A percentile compares a stretch with the other conserved stretches of the same genome.
phyloP scores from a whole-genome alignment of 2,329 filamentous ascomycete genomes.

The Pezicula carpinea region DNA sequence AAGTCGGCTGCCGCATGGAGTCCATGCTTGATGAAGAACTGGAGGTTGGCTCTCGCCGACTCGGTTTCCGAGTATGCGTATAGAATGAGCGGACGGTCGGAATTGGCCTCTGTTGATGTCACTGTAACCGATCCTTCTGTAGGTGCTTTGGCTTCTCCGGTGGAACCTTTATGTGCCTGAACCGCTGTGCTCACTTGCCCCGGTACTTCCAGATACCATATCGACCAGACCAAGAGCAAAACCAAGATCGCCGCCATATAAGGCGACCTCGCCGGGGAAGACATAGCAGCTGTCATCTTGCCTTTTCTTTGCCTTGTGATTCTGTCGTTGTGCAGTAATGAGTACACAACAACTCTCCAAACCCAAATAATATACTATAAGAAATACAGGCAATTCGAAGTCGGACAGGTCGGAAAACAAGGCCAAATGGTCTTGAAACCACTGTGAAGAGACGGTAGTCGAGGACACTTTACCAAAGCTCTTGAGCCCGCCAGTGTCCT shows the following conservation, averaged over 20 bases:
- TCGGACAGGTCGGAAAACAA: neutral
- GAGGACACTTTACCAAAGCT: neutral
- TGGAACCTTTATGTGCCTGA: neutral
- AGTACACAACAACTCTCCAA: too few relatives aligned
- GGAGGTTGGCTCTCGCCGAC: conserved; percentile 19
- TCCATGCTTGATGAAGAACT: conserved; percentile 25
- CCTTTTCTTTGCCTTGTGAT: neutral
- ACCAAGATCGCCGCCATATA: conserved; percentile 2
- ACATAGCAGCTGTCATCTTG: conserved; percentile 2
- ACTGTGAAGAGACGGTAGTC: neutral
- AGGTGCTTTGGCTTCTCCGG: neutral
- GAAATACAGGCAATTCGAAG: neutral
- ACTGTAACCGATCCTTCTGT: conserved; percentile 1
- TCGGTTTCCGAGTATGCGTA: conserved; percentile 25
- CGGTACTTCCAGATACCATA: conserved; percentile 4
- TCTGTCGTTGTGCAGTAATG: too few relatives aligned
- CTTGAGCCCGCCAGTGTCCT: neutral
- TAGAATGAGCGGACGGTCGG: conserved; percentile 19
- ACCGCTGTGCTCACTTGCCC: neutral
- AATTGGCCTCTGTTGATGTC: neutral
- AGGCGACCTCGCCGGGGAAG: neutral
- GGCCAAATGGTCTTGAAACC: neutral
- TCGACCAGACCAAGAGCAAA: conserved; percentile 5
- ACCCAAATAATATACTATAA: too few relatives aligned
- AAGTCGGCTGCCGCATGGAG: conserved; percentile 25